These are phyloP conservation scores for Pilatotrama ljubarskyi DNA, from an alignment of 768 basidiomycete genomes.

Conservation along the genomic window DNA sequence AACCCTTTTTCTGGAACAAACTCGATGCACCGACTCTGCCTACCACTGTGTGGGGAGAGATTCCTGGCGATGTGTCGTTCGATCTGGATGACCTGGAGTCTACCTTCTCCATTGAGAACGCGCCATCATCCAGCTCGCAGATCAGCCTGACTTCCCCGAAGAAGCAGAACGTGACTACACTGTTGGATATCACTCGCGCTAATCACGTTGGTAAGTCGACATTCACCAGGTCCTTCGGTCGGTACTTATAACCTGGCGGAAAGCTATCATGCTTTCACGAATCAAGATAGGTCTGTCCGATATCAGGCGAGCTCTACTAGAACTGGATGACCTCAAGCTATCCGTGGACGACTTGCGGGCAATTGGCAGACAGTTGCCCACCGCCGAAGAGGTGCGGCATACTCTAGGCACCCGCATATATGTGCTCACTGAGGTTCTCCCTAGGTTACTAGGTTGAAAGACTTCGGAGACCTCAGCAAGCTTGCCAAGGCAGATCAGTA, in stretches of 20 bases:
- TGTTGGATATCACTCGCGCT: constrained; percentile 79
- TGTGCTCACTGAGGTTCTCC: neutral
- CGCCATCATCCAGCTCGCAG: constrained; percentile 44
- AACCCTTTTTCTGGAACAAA: constrained; percentile 94
- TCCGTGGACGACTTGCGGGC: constrained; percentile 76
- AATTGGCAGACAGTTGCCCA: constrained; percentile 75
- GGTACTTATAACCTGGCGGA: neutral
- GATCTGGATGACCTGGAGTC: constrained; percentile 72
- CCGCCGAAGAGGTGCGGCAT: constrained; percentile 68
- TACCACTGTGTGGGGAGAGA: constrained; percentile 73
- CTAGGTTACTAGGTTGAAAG: constrained; percentile 63
- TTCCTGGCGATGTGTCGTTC: constrained; percentile 43
- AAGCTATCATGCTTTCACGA: constrained; percentile 83
- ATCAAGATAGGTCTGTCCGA: constrained; percentile 65
- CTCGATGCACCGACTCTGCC: constrained; percentile 43
- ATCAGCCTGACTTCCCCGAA: constrained; percentile 40
- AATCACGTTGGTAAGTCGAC: constrained; percentile 71
- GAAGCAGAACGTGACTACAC: constrained; percentile 64
- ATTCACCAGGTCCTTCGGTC: too few relatives aligned
- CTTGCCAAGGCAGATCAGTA: constrained; percentile 85
- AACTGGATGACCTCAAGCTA: constrained; percentile 66
- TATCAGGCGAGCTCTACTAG: constrained; percentile 71
- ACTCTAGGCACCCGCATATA: neutral
- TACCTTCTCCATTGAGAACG: constrained; percentile 64
- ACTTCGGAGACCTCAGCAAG: constrained; percentile 69